Evolutionary conservation across 2,329 filamentous ascomycete species (phyloP), one percentile per base, ranked within the genome.

Genomic region (Diaporthe humulicola): DNA sequence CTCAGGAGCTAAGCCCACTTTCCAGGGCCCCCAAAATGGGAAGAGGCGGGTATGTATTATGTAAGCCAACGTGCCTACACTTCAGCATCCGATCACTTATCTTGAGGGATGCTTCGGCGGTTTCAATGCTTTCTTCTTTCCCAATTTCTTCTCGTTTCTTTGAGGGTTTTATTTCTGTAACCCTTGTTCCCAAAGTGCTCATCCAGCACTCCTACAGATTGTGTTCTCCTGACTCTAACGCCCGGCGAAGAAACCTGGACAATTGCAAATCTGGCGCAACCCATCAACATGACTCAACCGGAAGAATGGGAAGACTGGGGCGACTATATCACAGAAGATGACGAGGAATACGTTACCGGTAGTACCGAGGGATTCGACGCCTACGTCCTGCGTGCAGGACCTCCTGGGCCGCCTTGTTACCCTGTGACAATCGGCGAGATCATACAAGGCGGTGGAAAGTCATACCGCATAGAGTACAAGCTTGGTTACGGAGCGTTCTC

Each of bases 381-480:
- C 15, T 70, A 57, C 10, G 7, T 15, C 25, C 9, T 70, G 9
- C 15, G 36, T 3, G 50, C 2, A n/a, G 50, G 6, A 14, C 12
- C 10, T 9, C 66, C 50, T 42, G 66, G 66, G 2, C 66, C 50
- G 42, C 66, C 66, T 25, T 70, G 66, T 57, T 70, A 70, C 8
- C 66, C 66, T 42, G 66, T 45, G 9, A 70, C 17, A 2, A 3
- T 70, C 25, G 66, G 66, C 50, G 50, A 57, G 50, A 1, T 57
- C 25, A 45, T 70, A 30, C 50, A 57, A 45, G 50, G 66, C 50
- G 36, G 50, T 57, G 50, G 50, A 0, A 70, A 70, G 3, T 45
- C 66, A 9, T 70, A 70, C 9, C 66, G 66, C 25, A 57, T 70
- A 4, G 66, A 70, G 17, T 50, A 57, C 25, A 70, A 70, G 36